Evolutionary conservation across 495 filamentous ascomycete species (phyloP).

Genomic region (Lasiosphaeris hirsuta): DNA sequence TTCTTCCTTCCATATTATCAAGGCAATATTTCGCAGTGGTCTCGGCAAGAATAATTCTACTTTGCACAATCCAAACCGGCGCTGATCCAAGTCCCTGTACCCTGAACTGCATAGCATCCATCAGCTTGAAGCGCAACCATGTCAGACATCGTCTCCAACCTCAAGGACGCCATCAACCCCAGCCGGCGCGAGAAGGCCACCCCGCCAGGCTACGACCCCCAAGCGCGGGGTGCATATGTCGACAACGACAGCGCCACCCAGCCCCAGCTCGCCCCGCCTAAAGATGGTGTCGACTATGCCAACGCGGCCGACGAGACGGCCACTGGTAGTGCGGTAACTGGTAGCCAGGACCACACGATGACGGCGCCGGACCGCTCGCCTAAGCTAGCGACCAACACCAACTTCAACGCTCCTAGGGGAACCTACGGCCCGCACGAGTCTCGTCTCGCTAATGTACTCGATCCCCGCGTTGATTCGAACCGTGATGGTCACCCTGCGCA

Average conservation of each 20-base stretch:
- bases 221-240: constrained; percentile 23
- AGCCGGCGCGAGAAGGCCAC: constrained; percentile 26
- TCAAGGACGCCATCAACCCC: constrained; percentile 27
- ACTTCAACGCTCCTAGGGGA: constrained; percentile 25
- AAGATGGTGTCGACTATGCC: not conserved
- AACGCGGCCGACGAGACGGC: too few relatives aligned
- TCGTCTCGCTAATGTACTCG: constrained; percentile 39
- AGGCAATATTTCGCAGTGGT: too few relatives aligned
- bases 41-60: too few relatives aligned
- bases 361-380: constrained; percentile 2
- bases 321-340: not conserved
- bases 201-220: constrained; percentile 20
- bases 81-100: too few relatives aligned
- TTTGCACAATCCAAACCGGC: too few relatives aligned
- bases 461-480: constrained; percentile 42
- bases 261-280: constrained; percentile 5
- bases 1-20: too few relatives aligned
- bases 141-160: constrained; percentile 27
- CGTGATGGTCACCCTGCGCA: constrained; percentile 18
- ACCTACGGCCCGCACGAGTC: constrained; percentile 40
- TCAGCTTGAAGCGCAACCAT: constrained; percentile 12
- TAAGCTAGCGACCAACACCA: constrained; percentile 16
- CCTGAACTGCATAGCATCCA: not conserved
- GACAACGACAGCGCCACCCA: constrained; percentile 4
- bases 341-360: not conserved